Percentiles rank a stretch among this genome's conserved stretches.
Conservation (phyloP, 176 grass and related monocot genomes). For the Calamus simplicifolius region DNA sequence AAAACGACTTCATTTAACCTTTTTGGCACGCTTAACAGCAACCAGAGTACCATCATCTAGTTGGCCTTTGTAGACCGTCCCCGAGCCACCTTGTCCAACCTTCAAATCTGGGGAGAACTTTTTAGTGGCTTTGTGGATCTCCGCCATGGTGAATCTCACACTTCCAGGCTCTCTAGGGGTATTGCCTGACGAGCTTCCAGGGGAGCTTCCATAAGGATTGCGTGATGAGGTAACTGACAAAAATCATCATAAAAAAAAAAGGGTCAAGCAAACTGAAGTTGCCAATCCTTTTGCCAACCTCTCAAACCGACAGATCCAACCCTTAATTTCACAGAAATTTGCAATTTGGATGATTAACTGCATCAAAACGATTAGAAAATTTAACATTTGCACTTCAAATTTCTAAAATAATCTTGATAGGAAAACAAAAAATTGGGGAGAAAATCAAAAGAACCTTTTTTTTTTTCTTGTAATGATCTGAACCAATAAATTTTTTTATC, state of each 20-base stretch:
- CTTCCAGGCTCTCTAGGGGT: slow-evolving; percentile 39
- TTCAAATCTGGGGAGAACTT: slow-evolving; percentile 68
- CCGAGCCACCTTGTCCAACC: slow-evolving; percentile 82
- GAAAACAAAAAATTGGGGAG: no score
- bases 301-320: no score
- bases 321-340: no score
- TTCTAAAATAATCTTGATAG: no score
- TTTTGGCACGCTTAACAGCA: slow-evolving; percentile 80
- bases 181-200: slow-evolving; percentile 31
- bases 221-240: slow-evolving; percentile 23
- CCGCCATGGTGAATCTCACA: slow-evolving; percentile 51
- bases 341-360: no score
- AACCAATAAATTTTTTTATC: no score
- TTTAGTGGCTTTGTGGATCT: slow-evolving; percentile 75
- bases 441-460: no score
- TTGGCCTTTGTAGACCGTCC: slow-evolving; percentile 70
- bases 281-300: no score
- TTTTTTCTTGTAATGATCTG: no score
- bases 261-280: background rate
- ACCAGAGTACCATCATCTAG: slow-evolving; percentile 50
- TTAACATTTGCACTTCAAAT: no score
- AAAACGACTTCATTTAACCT: slow-evolving; percentile 25
- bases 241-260: slow-evolving; percentile 1
- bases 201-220: slow-evolving; percentile 36
- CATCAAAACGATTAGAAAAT: no score